Conservation (phyloP, 2,329 filamentous ascomycete genomes). For the Exophiala mesophila region DNA sequence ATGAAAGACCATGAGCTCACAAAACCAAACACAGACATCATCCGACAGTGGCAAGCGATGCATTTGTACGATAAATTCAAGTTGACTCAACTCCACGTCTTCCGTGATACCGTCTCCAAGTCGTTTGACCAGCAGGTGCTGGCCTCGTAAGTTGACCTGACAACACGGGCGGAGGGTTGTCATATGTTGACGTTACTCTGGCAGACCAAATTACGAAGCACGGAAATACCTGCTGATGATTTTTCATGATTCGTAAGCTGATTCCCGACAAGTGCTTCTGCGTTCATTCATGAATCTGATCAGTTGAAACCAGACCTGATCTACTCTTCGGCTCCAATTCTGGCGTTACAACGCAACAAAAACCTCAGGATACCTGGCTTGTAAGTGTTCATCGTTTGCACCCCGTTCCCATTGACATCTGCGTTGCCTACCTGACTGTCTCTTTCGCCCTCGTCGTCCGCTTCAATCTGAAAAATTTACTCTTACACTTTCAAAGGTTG, state of each 20-base stretch:
- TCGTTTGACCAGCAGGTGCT: conserved; percentile 84
- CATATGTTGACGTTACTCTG: conserved; percentile 2
- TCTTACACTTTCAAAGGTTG: conserved; percentile 54
- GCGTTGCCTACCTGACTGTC: not conserved
- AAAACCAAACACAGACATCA: conserved; percentile 61
- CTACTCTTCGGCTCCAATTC: conserved; percentile 60
- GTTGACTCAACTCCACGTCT: conserved; percentile 77
- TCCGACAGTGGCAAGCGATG: conserved; percentile 71
- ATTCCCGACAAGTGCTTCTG: not conserved
- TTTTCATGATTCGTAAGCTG: conserved; percentile 63
- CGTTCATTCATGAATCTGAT: not conserved
- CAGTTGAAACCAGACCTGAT: conserved; percentile 53
- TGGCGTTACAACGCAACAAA: conserved; percentile 65
- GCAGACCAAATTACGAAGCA: conserved; percentile 59
- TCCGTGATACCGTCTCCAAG: conserved; percentile 65
- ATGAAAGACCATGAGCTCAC: conserved; percentile 12
- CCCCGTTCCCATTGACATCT: conserved; percentile 4
- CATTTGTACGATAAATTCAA: conserved; percentile 65
- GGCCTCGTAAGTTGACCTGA: conserved; percentile 54
- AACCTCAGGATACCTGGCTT: conserved; percentile 81
- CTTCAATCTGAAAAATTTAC: not conserved
- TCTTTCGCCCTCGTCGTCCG: not conserved
- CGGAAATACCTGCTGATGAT: conserved; percentile 71
- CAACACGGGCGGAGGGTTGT: not conserved
- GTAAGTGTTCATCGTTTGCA: conserved; percentile 50